phyloP scores from a whole-genome alignment of 495 filamentous ascomycete species.

The Hypomontagnella submonticulosa region DNA sequence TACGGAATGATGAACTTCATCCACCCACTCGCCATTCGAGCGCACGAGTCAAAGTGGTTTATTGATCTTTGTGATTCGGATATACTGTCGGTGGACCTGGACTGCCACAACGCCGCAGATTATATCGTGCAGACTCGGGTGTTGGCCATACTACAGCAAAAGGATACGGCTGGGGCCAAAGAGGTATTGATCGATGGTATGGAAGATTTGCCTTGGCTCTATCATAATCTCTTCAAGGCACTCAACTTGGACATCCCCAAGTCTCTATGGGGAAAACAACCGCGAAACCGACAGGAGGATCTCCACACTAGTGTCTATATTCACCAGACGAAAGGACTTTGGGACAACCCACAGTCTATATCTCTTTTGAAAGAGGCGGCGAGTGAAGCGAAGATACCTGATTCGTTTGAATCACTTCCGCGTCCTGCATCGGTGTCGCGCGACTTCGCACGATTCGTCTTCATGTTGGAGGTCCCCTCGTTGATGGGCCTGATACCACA shows the following conservation, averaged over 20 bases:
- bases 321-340: conserved; percentile 82
- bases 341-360: conserved; percentile 82
- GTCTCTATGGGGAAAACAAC: conserved; percentile 81
- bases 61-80: conserved; percentile 74
- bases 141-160: conserved; percentile 76
- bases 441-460: conserved; percentile 79
- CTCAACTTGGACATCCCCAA: conserved; percentile 78
- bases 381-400: conserved; percentile 57
- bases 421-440: conserved; percentile 45
- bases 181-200: conserved; percentile 72
- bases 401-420: conserved; percentile 60
- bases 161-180: conserved; percentile 71
- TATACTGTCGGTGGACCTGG: conserved; percentile 53
- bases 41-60: conserved; percentile 78
- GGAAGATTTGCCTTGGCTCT: conserved; percentile 81
- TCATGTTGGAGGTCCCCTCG: conserved; percentile 75
- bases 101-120: conserved; percentile 45
- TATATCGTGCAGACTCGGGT: conserved; percentile 79
- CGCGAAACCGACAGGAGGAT: conserved; percentile 73
- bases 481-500: conserved; percentile 71
- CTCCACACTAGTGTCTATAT: conserved; percentile 84
- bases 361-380: conserved; percentile 79
- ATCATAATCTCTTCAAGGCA: conserved; percentile 77
- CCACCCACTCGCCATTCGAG: conserved; percentile 84
- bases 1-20: conserved; percentile 81